Base-by-base conservation (phyloP, 208 protist species). In the Pavlovales sp. region DNA sequence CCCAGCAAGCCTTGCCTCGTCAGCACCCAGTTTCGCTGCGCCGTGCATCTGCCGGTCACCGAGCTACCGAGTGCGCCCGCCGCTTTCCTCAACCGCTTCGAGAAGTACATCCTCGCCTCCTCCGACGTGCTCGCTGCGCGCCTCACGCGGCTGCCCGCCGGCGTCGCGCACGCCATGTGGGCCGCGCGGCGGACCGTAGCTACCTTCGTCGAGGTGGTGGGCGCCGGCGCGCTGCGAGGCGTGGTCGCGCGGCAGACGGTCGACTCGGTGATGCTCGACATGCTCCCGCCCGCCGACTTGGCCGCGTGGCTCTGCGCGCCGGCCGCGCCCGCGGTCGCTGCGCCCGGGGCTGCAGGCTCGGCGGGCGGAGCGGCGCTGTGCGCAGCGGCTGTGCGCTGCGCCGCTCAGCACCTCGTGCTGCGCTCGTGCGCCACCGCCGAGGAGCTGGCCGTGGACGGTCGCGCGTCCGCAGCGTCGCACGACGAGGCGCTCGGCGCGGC, bases 81-180 rank as follows among this genome's bases (percentile, higher is more conserved):
- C 4, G 41, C 82, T 7, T 86, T 86, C 82, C 82, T 86, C 66
- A 75, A 86, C 57, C 44, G 82, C 30, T 86, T 86, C 30, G 82
- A 86, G 57, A 86, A 86, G 82, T 37, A 77, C 37, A 20, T 10
- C 1, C 44, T 86, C 38, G 4, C 57, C 20, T 18, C 28, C 14
- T n/a, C 36, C 14, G 30, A 78, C 38, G 14, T 86, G 82, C 82
- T 86, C 28, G 28, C 37, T 22, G 46, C 82, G 46, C 44, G 67
- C 40, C 34, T 86, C 1, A 0, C 1, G 22, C 18, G 30, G 4
- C 0, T 5, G 32, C 57, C 57, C 38, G 11, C 57, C 4, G 32
- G 38, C 0, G 22, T 77, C 38, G 57, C 57, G 57, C 22, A 7
- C 36, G 14, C 8, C 10, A 1, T 77, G 8, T 0, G 22, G 0